phyloP scores from a whole-genome alignment of 805 yeast genomes.

The Candida cerambycidarum region DNA sequence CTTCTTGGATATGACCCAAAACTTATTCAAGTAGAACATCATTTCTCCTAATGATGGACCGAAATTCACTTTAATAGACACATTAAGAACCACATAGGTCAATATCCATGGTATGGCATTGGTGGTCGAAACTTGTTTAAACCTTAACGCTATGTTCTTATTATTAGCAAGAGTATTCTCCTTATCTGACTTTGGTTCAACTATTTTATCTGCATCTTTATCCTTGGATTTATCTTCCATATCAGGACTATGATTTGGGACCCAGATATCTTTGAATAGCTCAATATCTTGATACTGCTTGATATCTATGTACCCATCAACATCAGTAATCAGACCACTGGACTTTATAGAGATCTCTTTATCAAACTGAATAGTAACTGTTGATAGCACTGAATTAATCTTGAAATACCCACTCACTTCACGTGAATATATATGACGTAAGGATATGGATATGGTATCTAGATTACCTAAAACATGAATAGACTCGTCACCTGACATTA shows the following conservation, averaged over 20 bases:
- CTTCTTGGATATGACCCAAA: conserved; percentile 72
- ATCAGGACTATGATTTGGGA: conserved; percentile 33
- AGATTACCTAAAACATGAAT: conserved; percentile 49
- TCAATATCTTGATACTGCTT: conserved; percentile 87
- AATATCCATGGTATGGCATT: conserved; percentile 75
- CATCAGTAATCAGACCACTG: conserved; percentile 53
- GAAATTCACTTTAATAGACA: conserved; percentile 62
- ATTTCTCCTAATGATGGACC: conserved; percentile 82
- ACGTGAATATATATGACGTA: conserved; percentile 89
- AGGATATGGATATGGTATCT: conserved; percentile 60
- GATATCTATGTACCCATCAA: conserved; percentile 65
- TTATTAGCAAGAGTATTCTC: conserved; percentile 19
- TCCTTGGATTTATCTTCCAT: no score
- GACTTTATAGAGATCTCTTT: conserved; percentile 44
- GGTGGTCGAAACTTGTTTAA: conserved; percentile 59
- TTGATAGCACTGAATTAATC: conserved; percentile 46
- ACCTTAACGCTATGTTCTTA: conserved; percentile 44
- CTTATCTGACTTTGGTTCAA: background rate
- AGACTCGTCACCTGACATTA: conserved; percentile 50
- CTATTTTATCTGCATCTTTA: background rate
- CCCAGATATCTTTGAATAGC: conserved; percentile 81
- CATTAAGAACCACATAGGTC: conserved; percentile 53
- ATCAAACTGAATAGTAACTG: conserved; percentile 48
- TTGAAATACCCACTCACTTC: conserved; percentile 76
- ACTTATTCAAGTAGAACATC: conserved; percentile 50